phyloP scores from a whole-genome alignment of 2,329 filamentous ascomycete species.

The Aspergillus terreus region DNA sequence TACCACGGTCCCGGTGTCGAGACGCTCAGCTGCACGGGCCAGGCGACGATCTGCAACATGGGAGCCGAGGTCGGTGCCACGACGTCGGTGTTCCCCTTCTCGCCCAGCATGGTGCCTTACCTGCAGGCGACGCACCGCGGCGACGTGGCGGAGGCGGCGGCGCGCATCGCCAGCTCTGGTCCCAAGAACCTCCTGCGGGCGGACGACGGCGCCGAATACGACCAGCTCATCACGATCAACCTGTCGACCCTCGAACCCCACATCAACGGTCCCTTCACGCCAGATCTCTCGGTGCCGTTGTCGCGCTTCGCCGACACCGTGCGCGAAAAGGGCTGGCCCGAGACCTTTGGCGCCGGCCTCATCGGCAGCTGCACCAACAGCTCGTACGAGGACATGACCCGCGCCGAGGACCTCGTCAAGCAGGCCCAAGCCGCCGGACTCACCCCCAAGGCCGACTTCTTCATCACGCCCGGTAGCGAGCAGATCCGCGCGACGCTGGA shows the following conservation, averaged over 20 bases:
- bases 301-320: constrained; percentile 86
- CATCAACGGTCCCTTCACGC: constrained; percentile 96
- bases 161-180: constrained; percentile 56
- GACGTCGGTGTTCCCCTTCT: constrained; percentile 93
- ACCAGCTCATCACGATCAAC: constrained; percentile 86
- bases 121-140: constrained; percentile 76
- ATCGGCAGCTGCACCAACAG: constrained; percentile 99
- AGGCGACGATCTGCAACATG: constrained; percentile 92
- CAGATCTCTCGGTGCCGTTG: constrained; percentile 87
- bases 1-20: constrained; percentile 89
- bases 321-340: constrained; percentile 81
- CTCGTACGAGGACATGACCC: constrained; percentile 98
- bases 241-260: constrained; percentile 87
- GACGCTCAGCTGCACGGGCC: constrained; percentile 84
- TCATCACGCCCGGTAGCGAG: constrained; percentile 93
- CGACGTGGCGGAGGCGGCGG: constrained; percentile 65
- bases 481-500: constrained; percentile 94
- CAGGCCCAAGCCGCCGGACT: constrained; percentile 87
- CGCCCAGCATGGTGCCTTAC: constrained; percentile 76
- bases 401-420: constrained; percentile 86
- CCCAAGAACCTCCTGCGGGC: constrained; percentile 67
- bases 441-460: constrained; percentile 85
- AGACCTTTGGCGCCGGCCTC: constrained; percentile 83
- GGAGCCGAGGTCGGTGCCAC: constrained; percentile 87
- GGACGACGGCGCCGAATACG: constrained; percentile 80